A percentile compares a stretch with the other conserved stretches of the same genome.
These are phyloP conservation scores for Exophiala aquamarina DNA, from an alignment of 2,329 filamentous ascomycete species.

Conservation along the genomic window DNA sequence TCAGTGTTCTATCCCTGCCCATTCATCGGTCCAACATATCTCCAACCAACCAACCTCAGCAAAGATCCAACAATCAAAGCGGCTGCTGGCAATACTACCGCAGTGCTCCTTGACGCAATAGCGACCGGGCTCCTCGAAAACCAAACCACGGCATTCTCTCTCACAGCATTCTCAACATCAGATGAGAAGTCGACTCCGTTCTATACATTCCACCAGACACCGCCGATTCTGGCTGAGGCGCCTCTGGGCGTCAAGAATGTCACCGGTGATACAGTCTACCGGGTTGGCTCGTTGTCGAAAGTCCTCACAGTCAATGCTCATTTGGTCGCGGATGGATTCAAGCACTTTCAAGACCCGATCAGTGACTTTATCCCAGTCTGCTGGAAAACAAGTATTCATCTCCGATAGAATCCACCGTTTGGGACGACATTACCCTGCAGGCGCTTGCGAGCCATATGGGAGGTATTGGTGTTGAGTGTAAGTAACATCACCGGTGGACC, in stretches of 20 bases:
- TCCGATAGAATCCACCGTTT: slow-evolving; percentile 37
- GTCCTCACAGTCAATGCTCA: slow-evolving; percentile 41
- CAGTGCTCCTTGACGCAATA: slow-evolving; percentile 34
- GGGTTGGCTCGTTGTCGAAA: slow-evolving; percentile 46
- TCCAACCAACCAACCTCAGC: slow-evolving; percentile 35
- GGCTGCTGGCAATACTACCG: slow-evolving; percentile 15
- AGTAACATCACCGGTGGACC: too few relatives aligned
- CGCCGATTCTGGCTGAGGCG: slow-evolving; percentile 41
- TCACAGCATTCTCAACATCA: not conserved
- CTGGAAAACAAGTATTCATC: slow-evolving; percentile 33
- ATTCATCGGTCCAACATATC: slow-evolving; percentile 32
- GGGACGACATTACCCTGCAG: slow-evolving; percentile 50
- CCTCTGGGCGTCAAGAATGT: slow-evolving; percentile 40
- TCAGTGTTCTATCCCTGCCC: not conserved
- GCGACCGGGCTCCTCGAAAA: slow-evolving; percentile 29
- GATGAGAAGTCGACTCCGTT: not conserved
- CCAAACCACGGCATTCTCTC: slow-evolving; percentile 16
- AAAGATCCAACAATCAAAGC: slow-evolving; percentile 27
- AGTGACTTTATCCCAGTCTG: slow-evolving; percentile 25
- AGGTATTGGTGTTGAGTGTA: slow-evolving; percentile 40
- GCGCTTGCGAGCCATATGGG: slow-evolving; percentile 48
- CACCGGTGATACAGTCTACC: slow-evolving; percentile 43
- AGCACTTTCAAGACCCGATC: slow-evolving; percentile 26
- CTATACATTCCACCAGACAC: slow-evolving; percentile 38
- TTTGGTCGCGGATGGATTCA: slow-evolving; percentile 31